phyloP scores from a whole-genome alignment of 371 early-diverging fungal species.

The Rhizopus arrhizus region DNA sequence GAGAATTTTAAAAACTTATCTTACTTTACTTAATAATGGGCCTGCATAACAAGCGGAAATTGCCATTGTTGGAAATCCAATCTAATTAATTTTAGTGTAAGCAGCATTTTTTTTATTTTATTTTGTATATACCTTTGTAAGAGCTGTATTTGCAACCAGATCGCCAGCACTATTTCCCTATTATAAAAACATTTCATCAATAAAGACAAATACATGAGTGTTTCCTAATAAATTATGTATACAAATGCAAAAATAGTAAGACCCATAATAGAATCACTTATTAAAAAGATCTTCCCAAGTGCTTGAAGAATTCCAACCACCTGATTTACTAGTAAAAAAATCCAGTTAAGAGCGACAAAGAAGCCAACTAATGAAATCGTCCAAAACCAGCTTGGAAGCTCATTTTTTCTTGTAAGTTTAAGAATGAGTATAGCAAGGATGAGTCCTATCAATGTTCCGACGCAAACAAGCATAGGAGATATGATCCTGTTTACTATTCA shows the following conservation, averaged over 20 bases:
- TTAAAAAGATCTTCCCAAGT: slow-evolving; percentile 70
- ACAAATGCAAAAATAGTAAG: slow-evolving; percentile 83
- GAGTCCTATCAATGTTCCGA: slow-evolving; percentile 30
- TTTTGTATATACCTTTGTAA: slow-evolving; percentile 56
- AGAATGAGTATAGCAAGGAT: slow-evolving; percentile 22
- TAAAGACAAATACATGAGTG: neutral
- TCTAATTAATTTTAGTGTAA: slow-evolving; percentile 24
- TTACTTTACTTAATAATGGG: slow-evolving; percentile 70
- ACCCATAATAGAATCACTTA: slow-evolving; percentile 84
- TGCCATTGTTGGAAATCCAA: slow-evolving; percentile 87
- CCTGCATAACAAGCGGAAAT: slow-evolving; percentile 86
- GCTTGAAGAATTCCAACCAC: slow-evolving; percentile 82
- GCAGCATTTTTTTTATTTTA: too few relatives aligned
- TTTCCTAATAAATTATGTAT: slow-evolving; percentile 10
- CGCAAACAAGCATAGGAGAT: slow-evolving; percentile 12
- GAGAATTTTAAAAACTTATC: neutral
- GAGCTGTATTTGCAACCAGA: slow-evolving; percentile 79
- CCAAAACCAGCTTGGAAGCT: slow-evolving; percentile 47
- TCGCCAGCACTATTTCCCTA: slow-evolving; percentile 86
- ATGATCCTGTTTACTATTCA: slow-evolving; percentile 34
- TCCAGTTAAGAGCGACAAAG: slow-evolving; percentile 75
- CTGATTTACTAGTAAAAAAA: slow-evolving; percentile 78
- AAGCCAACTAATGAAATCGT: slow-evolving; percentile 71
- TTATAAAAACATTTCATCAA: slow-evolving; percentile 9
- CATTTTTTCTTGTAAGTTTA: slow-evolving; percentile 25